Evolutionary conservation across 129 eudicot species (phyloP), one percentile per base, ranked within the genome.

Genomic region (Tagetes patula): DNA sequence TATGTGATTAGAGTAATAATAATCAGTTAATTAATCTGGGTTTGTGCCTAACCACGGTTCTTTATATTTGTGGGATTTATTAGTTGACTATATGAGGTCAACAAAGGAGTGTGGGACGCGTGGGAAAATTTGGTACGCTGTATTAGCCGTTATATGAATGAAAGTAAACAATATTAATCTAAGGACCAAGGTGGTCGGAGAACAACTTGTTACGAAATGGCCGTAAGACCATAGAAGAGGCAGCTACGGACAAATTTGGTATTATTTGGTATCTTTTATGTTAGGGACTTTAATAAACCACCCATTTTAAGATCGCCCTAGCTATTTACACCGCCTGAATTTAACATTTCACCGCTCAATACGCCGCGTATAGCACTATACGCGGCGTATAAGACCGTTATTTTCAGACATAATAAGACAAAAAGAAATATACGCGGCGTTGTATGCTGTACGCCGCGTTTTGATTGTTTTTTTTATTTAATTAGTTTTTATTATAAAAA

Each of bases 31-130:
- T 65, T 75, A 70, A 81, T 71, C 55, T 46, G 50, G 65, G 65
- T 49, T 82, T 80, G 65, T 82, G 93, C 97, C 97, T 91, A 91
- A 91, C 91, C 75, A 75, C 53, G 79, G 81, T 83, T 84, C 63
- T 78, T 83, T 63, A 54, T 36, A 48, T 82, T 83, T 85, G 85
- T 84, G 85, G 85, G 86, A 84, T 54, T 55, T 72, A 75, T 67
- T 69, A 12, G 64, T 77, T 85, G 94, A 87, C 89, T 43, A 41
- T 33, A 11, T 31, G 33, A 75, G 70, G 80, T 85, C 78, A 72
- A 79, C 80, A 10, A 86, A 82, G 84, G 59, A 79, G 70, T 12
- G 59, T 48, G 10, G 67, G 80, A 80, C 90, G 79, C 75, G 75
- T 82, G 92, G 71, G 80, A 71, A 82, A 69, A 71, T 60, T 65